Conservation (phyloP, 768 basidiomycete genomes). For the Mycena maculata region DNA sequence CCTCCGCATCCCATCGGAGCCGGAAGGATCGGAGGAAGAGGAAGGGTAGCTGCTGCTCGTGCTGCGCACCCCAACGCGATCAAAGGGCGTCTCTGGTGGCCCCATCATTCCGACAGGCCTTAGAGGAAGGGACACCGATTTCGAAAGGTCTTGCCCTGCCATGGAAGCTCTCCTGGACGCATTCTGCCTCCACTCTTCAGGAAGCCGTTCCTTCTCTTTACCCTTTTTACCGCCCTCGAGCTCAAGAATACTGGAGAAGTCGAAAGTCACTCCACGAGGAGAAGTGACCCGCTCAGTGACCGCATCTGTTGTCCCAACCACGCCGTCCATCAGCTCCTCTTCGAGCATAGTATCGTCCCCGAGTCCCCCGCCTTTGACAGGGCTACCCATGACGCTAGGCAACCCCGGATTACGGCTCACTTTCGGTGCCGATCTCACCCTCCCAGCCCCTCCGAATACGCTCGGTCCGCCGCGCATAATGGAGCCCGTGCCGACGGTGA, state of each 20-base stretch:
- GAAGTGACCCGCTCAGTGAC: conserved; percentile 34
- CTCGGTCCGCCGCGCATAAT: conserved; percentile 29
- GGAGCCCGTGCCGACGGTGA: conserved; percentile 29
- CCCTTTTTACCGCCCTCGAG: conserved; percentile 42
- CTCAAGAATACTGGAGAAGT: conserved; percentile 16
- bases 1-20: conserved; percentile 37
- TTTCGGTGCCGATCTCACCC: conserved; percentile 33
- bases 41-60: conserved; percentile 52
- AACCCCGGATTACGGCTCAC: conserved; percentile 55
- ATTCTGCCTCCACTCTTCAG: conserved; percentile 46
- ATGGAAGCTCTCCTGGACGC: conserved; percentile 67
- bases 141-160: conserved; percentile 70
- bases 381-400: conserved; percentile 58
- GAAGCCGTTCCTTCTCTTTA: conserved; percentile 46
- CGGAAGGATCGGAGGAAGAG: conserved; percentile 32
- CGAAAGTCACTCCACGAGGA: conserved; percentile 33
- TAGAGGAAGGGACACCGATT: conserved; percentile 62
- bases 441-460: conserved; percentile 37
- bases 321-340: conserved; percentile 41
- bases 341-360: conserved; percentile 31
- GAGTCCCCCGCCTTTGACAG: conserved; percentile 52
- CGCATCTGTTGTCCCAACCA: conserved; percentile 36
- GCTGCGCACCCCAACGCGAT: conserved; percentile 51
- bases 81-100: conserved; percentile 59
- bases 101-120: conserved; percentile 54